phyloP scores from a whole-genome alignment of 1,284 basidiomycete species.

The Sporisorium graminicola region DNA sequence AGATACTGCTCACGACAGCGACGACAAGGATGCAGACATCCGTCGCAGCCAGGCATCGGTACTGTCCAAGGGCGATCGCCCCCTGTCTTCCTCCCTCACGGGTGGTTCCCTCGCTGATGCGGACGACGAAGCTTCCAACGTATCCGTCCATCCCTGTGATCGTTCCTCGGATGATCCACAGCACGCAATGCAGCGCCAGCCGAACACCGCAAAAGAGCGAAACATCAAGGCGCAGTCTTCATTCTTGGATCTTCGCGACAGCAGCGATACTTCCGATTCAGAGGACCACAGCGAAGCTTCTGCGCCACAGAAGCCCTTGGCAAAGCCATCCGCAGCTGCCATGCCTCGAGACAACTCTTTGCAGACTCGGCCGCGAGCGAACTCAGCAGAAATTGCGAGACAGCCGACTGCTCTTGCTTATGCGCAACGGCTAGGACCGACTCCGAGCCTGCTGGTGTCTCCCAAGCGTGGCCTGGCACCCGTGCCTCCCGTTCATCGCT shows the following conservation, averaged over 20 bases:
- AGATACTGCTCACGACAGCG: constrained; percentile 4
- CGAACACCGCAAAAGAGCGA: constrained; percentile 5
- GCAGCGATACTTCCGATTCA: constrained; percentile 28
- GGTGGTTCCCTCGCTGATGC: constrained; percentile 44
- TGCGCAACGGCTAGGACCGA: not conserved
- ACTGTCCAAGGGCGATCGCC: constrained; percentile 24
- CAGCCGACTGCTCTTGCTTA: not conserved
- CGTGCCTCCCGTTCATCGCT: constrained; percentile 56
- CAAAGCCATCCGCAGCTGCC: not conserved
- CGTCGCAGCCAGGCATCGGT: constrained; percentile 22
- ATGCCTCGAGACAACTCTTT: not conserved
- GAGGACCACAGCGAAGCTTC: not conserved
- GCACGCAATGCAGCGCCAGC: not conserved
- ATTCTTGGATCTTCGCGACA: constrained; percentile 34
- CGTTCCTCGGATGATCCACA: constrained; percentile 15
- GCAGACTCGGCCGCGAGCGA: not conserved
- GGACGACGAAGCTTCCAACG: constrained; percentile 32
- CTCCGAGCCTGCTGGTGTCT: constrained; percentile 2
- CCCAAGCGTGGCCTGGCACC: constrained; percentile 16
- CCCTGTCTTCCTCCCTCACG: constrained; percentile 30
- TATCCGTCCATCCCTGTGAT: constrained; percentile 28
- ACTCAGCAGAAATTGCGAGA: not conserved
- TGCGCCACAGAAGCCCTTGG: not conserved
- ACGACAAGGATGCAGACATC: constrained; percentile 1
- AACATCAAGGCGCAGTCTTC: constrained; percentile 18